These are phyloP conservation scores for Chlamydomonas urium DNA, from an alignment of 139 green algal genomes.

Conservation along the genomic window DNA sequence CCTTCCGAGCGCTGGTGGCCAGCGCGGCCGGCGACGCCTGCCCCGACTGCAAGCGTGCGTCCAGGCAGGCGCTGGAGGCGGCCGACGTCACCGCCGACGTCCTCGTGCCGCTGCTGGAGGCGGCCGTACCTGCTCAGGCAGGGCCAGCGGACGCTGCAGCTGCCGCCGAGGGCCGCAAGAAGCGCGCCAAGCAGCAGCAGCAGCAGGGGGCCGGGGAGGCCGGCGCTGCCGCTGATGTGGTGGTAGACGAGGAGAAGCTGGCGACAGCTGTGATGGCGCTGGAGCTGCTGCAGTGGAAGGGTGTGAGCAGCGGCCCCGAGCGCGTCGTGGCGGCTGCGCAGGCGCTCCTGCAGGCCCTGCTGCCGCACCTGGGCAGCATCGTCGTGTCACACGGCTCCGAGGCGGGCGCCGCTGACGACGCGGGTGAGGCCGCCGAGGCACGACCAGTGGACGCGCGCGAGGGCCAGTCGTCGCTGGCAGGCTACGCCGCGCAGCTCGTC, in stretches of 20 bases:
- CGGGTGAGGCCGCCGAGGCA: background rate
- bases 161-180: background rate
- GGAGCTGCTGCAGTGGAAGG: constrained; percentile 21
- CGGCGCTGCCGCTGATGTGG: background rate
- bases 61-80: background rate
- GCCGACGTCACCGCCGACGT: background rate
- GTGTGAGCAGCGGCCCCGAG: background rate
- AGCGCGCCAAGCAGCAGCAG: background rate
- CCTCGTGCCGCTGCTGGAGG: constrained; percentile 1
- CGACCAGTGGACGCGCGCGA: background rate
- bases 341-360: background rate
- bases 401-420: constrained; percentile 9
- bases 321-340: background rate
- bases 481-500: constrained; percentile 56
- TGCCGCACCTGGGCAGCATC: constrained; percentile 13
- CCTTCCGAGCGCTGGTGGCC: background rate
- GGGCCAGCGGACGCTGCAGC: background rate
- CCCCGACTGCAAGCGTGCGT: background rate
- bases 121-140: background rate
- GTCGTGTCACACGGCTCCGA: background rate
- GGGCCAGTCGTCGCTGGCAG: constrained; percentile 26
- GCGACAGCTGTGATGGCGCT: background rate
- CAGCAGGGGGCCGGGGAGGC: background rate
- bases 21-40: background rate
- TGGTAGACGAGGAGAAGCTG: background rate